Base-by-base conservation (phyloP, 257 asterid genomes). In the Ballota nigra region DNA sequence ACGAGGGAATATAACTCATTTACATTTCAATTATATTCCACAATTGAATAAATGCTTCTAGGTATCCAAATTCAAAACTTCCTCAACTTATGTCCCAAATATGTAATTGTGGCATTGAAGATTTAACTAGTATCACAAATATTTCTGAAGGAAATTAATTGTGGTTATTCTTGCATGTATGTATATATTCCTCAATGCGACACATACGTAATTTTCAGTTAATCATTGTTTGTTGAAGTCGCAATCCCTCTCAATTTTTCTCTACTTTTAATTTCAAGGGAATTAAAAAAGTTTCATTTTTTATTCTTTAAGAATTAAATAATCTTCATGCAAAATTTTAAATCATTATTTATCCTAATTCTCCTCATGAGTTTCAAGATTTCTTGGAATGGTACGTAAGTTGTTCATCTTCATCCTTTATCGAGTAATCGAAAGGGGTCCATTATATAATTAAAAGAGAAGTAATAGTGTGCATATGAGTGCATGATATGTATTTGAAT, bases 211-310 rank as follows among this genome's bases (percentile, higher is more conserved):
- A 16, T 72, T 64, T 73, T 65, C 67, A 73, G 16, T 34, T 64
- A 73, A 73, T 73, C 67, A 73, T 73, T 73, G 65, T 41, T 33
- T 33, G 38, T 59, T 29, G 26, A 29, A 33, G 45, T n/a, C 62
- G 23, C 62, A 56, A 22, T 23, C 34, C 62, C 62, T 22, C 33
- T 9, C 59, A 52, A 18, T 8, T 19, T 28, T n/a, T n/a, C n/a
- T n/a, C n/a, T n/a, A n/a, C n/a, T n/a, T n/a, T n/a, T n/a, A n/a
- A n/a, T n/a, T n/a, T n/a, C n/a, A n/a, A n/a, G n/a, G n/a, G n/a
- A n/a, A n/a, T n/a, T n/a, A n/a, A n/a, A n/a, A n/a, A n/a, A n/a
- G n/a, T n/a, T 28, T 28, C 4, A 1, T 28, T 22, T 20, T 55
- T 11, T 9, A 55, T 55, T 55, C 33, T 10, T 10, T 4, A 7